phyloP scores from a whole-genome alignment of 352 stramenopile species.

The Phytophthora rubi region DNA sequence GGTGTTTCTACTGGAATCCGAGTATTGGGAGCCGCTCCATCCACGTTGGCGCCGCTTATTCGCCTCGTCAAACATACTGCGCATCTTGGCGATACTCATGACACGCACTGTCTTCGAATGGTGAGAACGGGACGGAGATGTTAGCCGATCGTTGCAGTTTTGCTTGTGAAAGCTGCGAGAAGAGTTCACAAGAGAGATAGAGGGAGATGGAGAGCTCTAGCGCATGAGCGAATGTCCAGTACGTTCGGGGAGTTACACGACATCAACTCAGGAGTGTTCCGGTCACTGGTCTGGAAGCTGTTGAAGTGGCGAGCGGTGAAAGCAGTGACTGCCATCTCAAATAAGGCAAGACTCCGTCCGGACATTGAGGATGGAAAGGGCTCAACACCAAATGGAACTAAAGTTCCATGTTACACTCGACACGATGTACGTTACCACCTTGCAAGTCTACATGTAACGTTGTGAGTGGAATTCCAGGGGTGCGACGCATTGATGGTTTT shows the following conservation, averaged over 20 bases:
- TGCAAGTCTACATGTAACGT: too few relatives aligned
- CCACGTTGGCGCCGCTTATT: slow-evolving; percentile 10
- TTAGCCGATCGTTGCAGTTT: not conserved
- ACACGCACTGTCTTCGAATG: not conserved
- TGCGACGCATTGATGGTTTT: not conserved
- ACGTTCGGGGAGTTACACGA: not conserved
- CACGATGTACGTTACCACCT: not conserved
- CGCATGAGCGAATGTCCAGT: not conserved
- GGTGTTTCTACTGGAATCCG: slow-evolving; percentile 3
- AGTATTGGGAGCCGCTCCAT: slow-evolving; percentile 15
- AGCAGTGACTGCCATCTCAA: not conserved
- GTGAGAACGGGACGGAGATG: not conserved
- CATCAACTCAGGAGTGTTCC: not conserved
- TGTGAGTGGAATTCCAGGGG: not conserved
- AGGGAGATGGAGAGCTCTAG: not conserved
- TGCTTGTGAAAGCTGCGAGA: not conserved
- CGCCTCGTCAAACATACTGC: not conserved
- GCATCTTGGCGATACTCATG: not conserved
- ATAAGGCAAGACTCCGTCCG: not conserved
- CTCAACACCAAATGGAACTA: not conserved
- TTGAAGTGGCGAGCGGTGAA: not conserved
- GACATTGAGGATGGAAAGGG: not conserved
- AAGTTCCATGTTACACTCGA: not conserved
- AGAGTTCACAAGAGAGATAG: not conserved
- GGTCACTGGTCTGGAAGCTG: not conserved